Conservation (phyloP, 352 stramenopile genomes). For the Pythium volutum region DNA sequence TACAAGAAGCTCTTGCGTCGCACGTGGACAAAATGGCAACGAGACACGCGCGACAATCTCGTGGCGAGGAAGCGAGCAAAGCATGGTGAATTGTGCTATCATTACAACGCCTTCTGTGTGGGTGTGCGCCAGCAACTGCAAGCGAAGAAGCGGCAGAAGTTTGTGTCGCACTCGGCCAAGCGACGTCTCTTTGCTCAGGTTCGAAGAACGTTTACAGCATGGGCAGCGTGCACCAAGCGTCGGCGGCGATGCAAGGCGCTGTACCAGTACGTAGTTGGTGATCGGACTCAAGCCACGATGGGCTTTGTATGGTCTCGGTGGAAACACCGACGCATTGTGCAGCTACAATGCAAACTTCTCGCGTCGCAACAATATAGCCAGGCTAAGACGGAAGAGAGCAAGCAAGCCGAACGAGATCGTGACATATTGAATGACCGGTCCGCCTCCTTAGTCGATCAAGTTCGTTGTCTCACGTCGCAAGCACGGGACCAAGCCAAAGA, state of each 20-base stretch:
- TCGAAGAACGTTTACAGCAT: slow-evolving; percentile 21
- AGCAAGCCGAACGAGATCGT: slow-evolving; percentile 44
- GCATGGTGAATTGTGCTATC: slow-evolving; percentile 32
- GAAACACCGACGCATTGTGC: slow-evolving; percentile 25
- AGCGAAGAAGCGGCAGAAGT: slow-evolving; percentile 23
- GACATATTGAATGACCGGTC: slow-evolving; percentile 34
- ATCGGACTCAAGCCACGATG: slow-evolving; percentile 22
- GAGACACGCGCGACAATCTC: slow-evolving; percentile 36
- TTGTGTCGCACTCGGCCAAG: slow-evolving; percentile 5
- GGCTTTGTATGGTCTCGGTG: slow-evolving; percentile 42
- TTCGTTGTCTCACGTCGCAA: slow-evolving; percentile 30
- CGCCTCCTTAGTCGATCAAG: slow-evolving; percentile 37
- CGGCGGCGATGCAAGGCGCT: slow-evolving; percentile 27
- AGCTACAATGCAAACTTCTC: slow-evolving; percentile 21
- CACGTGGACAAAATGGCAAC: slow-evolving; percentile 53
- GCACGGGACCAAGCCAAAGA: slow-evolving; percentile 29
- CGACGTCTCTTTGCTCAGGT: slow-evolving; percentile 26
- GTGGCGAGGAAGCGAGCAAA: slow-evolving; percentile 47
- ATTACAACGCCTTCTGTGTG: slow-evolving; percentile 50
- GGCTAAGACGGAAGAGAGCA: slow-evolving; percentile 35
- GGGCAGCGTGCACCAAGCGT: slow-evolving; percentile 20
- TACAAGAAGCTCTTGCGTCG: slow-evolving; percentile 60
- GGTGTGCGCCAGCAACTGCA: slow-evolving; percentile 27
- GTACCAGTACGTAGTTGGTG: slow-evolving; percentile 14
- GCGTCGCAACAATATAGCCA: slow-evolving; percentile 8